Conservation (phyloP, 1,139 yeast species). For the Candida sanyaensis region DNA sequence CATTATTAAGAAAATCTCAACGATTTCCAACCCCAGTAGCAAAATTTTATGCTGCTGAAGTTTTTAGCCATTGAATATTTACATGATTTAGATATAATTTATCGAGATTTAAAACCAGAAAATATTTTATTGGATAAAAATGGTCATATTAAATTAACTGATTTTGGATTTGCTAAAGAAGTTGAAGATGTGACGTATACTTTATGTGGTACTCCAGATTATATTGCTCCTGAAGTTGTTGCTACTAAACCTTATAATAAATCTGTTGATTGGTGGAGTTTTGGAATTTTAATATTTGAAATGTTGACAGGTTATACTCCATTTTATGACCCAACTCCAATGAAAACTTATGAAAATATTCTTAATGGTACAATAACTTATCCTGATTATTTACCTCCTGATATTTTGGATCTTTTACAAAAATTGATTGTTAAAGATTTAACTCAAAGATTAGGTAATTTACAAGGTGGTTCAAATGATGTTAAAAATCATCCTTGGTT, state of each 20-base stretch:
- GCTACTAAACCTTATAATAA: conserved; percentile 95
- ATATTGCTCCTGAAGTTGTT: conserved; percentile 96
- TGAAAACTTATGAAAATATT: conserved; percentile 95
- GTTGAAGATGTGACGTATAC: conserved; percentile 95
- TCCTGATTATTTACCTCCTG: conserved; percentile 85
- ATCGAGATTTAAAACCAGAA: conserved; percentile 95
- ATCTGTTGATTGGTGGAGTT: conserved; percentile 98
- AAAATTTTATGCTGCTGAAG: conserved; percentile 96
- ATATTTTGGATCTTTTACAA: conserved; percentile 77
- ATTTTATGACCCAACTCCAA: conserved; percentile 92
- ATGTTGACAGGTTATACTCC: conserved; percentile 99
- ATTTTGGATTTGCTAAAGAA: conserved; percentile 95
- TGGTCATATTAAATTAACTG: conserved; percentile 93
- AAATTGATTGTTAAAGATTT: conserved; percentile 85
- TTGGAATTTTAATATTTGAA: conserved; percentile 89
- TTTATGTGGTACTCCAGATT: conserved; percentile 95
- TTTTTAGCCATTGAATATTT: conserved; percentile 88
- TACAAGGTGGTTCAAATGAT: conserved; percentile 86
- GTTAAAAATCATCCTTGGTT: conserved; percentile 94
- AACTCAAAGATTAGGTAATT: conserved; percentile 85
- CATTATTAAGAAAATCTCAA: conserved; percentile 83
- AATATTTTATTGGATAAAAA: conserved; percentile 87
- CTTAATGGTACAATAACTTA: conserved; percentile 81
- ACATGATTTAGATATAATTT: conserved; percentile 86
- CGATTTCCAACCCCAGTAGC: conserved; percentile 97